Evolutionary conservation across 352 stramenopile species (phyloP), one percentile per base, ranked within the genome.

Genomic region (Pythium biforme): DNA sequence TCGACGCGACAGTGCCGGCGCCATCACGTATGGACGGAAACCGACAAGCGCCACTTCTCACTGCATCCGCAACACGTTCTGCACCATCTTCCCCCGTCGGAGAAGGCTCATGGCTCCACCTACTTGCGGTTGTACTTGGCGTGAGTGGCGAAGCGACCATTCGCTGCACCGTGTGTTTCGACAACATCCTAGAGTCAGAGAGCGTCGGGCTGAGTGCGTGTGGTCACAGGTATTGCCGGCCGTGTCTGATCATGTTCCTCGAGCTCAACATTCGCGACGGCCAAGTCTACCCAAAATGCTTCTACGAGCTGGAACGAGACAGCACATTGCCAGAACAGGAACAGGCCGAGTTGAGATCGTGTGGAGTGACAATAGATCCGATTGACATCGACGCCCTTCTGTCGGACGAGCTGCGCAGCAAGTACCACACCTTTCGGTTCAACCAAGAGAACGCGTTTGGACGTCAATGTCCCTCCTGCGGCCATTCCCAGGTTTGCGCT

Each of bases 381-480:
- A 58, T 69, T 19, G 81, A 90, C 29, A 81, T 89, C 25, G 61
- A 61, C 15, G 45, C 55, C 10, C 57, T 85, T n/a, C 65, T 91
- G 6, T 79, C 74, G 0, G 67, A 75, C 0, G 66, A 77, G 3
- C 54, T 79, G 2, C 90, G 73, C 66, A 66, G 68, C 15, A 94
- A 93, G 75, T 95, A 92, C 54, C 62, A 73, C 62, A 90, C 81
- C 57, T 89, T 97, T 58, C 85, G 90, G 40, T 96, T 96, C 65
- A 92, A 90, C 73, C 81, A 88, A 62, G 77, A 89, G 64, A 68
- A 92, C 52, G 62, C 77, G 45, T 66, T 77, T 26, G 77, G 76
- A 14, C 80, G 82, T 6, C 69, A 91, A 63, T 88, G 86, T 56
- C 75, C 76, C 22, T 77, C 77, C 49, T 85, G 79, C 54, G 71